Percentiles rank a stretch among this genome's conserved stretches.
These are phyloP conservation scores for Backusella tarrabulga DNA, from an alignment of 192 early-diverging fungal species.

Conservation along the genomic window DNA sequence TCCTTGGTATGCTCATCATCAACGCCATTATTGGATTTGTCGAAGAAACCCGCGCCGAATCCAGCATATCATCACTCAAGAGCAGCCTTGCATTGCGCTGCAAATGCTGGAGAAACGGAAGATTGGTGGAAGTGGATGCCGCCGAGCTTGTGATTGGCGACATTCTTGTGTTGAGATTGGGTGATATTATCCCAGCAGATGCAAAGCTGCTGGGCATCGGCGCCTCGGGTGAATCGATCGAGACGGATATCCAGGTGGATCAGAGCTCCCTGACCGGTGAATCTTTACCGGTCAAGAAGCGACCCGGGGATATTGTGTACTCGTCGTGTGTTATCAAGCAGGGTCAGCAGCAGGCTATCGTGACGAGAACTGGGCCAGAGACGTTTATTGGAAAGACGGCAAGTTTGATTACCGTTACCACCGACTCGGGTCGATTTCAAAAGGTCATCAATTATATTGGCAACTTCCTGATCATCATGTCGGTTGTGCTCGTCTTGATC, in stretches of 20 bases:
- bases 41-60: conserved; percentile 72
- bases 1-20: conserved; percentile 53
- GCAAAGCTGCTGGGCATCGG: conserved; percentile 50
- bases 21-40: conserved; percentile 74
- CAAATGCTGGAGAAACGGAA: conserved; percentile 57
- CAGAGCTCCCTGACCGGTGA: conserved; percentile 78
- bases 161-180: conserved; percentile 65
- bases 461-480: conserved; percentile 72
- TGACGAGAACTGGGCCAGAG: conserved; percentile 67
- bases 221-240: conserved; percentile 50
- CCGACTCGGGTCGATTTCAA: conserved; percentile 74
- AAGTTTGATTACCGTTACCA: conserved; percentile 66
- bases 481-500: conserved; percentile 48
- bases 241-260: conserved; percentile 60
- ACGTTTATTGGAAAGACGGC: conserved; percentile 77
- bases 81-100: conserved; percentile 65
- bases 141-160: conserved; percentile 67
- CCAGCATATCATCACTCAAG: conserved; percentile 68
- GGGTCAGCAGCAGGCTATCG: conserved; percentile 69
- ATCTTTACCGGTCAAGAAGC: conserved; percentile 61
- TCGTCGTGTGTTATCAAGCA: conserved; percentile 73
- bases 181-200: conserved; percentile 79
- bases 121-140: conserved; percentile 48
- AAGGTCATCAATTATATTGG: conserved; percentile 75
- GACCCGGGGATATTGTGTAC: conserved; percentile 59